Percentiles rank a stretch among this genome's conserved stretches.
These are phyloP conservation scores for Inga leiocalycina DNA, from an alignment of 306 rosid species.

Conservation along the genomic window DNA sequence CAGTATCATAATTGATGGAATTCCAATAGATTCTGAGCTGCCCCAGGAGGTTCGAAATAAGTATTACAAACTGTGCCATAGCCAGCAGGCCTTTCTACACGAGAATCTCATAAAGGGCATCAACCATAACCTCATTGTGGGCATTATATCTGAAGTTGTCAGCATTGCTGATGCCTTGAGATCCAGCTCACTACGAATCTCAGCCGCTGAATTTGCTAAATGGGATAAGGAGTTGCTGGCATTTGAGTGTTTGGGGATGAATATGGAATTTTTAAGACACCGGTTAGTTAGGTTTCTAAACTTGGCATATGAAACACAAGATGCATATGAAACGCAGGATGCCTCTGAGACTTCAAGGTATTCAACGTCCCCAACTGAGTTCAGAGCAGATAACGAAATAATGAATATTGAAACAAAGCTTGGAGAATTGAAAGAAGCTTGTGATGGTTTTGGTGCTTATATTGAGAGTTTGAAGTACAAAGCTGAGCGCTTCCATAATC, in stretches of 20 bases:
- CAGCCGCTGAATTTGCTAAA: slow-evolving; percentile 49
- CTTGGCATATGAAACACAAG: slow-evolving; percentile 57
- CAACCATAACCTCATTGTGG: slow-evolving; percentile 54
- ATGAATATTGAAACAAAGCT: slow-evolving; percentile 67
- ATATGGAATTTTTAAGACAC: slow-evolving; percentile 66
- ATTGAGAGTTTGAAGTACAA: slow-evolving; percentile 59
- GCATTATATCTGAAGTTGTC: slow-evolving; percentile 66
- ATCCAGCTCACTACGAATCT: slow-evolving; percentile 51
- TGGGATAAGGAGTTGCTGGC: slow-evolving; percentile 78
- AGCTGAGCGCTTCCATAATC: slow-evolving; percentile 51
- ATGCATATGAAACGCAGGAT: slow-evolving; percentile 51
- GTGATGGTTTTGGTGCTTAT: slow-evolving; percentile 58
- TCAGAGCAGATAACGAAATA: slow-evolving; percentile 52
- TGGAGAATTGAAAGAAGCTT: slow-evolving; percentile 70
- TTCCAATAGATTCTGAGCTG: slow-evolving; percentile 59
- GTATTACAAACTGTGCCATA: slow-evolving; percentile 74
- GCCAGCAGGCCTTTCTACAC: slow-evolving; percentile 78
- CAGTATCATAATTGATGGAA: slow-evolving; percentile 57
- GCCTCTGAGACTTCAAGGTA: slow-evolving; percentile 48
- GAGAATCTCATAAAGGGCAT: slow-evolving; percentile 62
- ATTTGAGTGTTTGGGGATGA: slow-evolving; percentile 81
- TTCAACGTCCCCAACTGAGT: slow-evolving; percentile 46
- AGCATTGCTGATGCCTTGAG: slow-evolving; percentile 64
- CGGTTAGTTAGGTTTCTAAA: slow-evolving; percentile 55
- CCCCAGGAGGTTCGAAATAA: slow-evolving; percentile 53